A percentile compares a stretch with the other conserved stretches of the same genome.
Evolutionary conservation across 2,329 filamentous ascomycete species (phyloP).

Genomic region (Dactylellina sp.): DNA sequence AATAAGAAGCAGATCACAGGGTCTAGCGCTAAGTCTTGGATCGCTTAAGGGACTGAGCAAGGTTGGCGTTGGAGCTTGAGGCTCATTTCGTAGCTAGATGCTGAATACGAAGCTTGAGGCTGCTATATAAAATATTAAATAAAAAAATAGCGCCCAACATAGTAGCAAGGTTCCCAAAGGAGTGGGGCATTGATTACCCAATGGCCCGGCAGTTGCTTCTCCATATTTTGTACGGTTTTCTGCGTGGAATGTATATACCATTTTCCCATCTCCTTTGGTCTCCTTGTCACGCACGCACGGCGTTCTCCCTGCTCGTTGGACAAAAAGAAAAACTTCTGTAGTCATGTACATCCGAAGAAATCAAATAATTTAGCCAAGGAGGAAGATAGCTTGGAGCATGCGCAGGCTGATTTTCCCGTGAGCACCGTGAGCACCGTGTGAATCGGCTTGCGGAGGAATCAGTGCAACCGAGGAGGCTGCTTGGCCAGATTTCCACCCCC

Average conservation of each 20-base stretch:
- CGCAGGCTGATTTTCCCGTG: background rate
- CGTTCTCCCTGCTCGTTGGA: conserved; percentile 48
- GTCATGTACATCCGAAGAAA: background rate
- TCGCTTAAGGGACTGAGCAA: conserved; percentile 95
- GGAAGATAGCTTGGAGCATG: background rate
- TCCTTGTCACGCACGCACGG: conserved; percentile 30
- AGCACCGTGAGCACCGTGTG: background rate
- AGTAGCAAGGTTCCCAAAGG: background rate
- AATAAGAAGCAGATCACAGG: conserved; percentile 96
- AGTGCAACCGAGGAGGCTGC: conserved; percentile 26
- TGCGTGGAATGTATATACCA: conserved; percentile 54
- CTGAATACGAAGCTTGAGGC: background rate
- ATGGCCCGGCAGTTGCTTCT: conserved; percentile 7
- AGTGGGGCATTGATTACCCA: no score
- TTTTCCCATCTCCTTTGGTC: conserved; percentile 20
- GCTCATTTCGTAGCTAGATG: background rate
- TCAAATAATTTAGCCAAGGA: conserved; percentile 6
- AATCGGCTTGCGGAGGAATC: conserved; percentile 1
- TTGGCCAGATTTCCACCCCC: background rate
- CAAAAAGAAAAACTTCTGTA: conserved; percentile 26
- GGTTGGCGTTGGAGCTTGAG: conserved; percentile 64
- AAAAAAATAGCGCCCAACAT: no score
- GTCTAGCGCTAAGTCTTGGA: conserved; percentile 89
- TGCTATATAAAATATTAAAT: no score
- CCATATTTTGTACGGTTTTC: conserved; percentile 9